Evolutionary conservation across 768 basidiomycete genomes (phyloP).

Genomic region (Tylopilus plumbeoviolaceoides): DNA sequence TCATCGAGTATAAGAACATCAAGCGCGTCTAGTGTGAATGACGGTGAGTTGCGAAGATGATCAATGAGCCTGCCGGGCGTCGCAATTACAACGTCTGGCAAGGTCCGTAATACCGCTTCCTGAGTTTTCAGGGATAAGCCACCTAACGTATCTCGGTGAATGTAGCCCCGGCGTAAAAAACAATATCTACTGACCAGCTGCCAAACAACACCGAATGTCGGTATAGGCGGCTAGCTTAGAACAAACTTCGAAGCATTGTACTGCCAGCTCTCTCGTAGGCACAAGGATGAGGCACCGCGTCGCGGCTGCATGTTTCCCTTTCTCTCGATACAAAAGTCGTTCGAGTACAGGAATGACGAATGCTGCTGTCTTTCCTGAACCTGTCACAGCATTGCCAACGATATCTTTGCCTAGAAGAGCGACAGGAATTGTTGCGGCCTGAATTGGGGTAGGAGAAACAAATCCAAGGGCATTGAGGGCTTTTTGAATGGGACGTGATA

Average conservation of each 20-base stretch:
- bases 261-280: slow-evolving; percentile 93
- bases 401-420: slow-evolving; percentile 94
- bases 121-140: slow-evolving; percentile 93
- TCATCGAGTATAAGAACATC: slow-evolving; percentile 96
- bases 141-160: slow-evolving; percentile 43
- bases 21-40: slow-evolving; percentile 87
- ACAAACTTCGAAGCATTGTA: slow-evolving; percentile 93
- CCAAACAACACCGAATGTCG: slow-evolving; percentile 86
- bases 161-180: background rate
- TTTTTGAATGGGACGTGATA: slow-evolving; percentile 91
- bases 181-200: slow-evolving; percentile 63
- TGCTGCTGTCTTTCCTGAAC: slow-evolving; percentile 97
- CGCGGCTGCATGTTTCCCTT: slow-evolving; percentile 79
- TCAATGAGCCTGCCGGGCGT: slow-evolving; percentile 98
- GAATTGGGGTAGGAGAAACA: slow-evolving; percentile 89
- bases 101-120: slow-evolving; percentile 75
- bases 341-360: slow-evolving; percentile 95
- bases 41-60: slow-evolving; percentile 92
- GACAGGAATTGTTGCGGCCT: slow-evolving; percentile 89
- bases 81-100: slow-evolving; percentile 93
- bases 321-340: slow-evolving; percentile 87
- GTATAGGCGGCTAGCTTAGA: slow-evolving; percentile 80
- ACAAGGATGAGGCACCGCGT: slow-evolving; percentile 89
- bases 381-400: slow-evolving; percentile 93
- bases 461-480: slow-evolving; percentile 83